These are phyloP conservation scores for Pulchroboletus neoregius DNA, from an alignment of 1,284 basidiomycete genomes.

Conservation along the genomic window DNA sequence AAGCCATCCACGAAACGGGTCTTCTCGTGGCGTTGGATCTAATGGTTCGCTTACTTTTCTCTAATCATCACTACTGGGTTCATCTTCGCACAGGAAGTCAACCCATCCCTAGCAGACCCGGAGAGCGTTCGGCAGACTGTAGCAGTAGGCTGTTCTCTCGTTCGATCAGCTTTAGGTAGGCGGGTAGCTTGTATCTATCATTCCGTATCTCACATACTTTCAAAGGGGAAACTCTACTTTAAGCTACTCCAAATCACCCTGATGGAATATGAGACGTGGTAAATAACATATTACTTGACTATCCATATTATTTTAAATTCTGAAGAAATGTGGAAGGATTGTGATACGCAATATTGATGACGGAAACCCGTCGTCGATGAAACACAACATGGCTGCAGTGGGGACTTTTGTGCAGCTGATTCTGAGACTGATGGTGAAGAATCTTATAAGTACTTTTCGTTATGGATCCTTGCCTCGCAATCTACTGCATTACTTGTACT, in stretches of 20 bases:
- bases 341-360: not conserved
- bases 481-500: too few relatives aligned
- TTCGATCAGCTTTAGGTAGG: constrained; percentile 85
- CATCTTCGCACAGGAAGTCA: constrained; percentile 74
- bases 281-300: constrained; percentile 1
- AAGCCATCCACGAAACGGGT: constrained; percentile 91
- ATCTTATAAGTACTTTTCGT: too few relatives aligned
- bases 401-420: too few relatives aligned
- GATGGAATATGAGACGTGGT: constrained; percentile 1
- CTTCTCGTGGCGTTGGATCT: constrained; percentile 88
- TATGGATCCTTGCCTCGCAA: too few relatives aligned
- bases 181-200: constrained; percentile 11
- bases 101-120: constrained; percentile 80
- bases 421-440: too few relatives aligned
- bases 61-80: not conserved
- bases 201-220: constrained; percentile 12
- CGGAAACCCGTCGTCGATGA: too few relatives aligned
- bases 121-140: constrained; percentile 84
- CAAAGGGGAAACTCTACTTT: constrained; percentile 31
- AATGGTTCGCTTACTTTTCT: constrained; percentile 56
- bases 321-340: not conserved
- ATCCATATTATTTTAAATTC: too few relatives aligned
- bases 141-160: constrained; percentile 89
- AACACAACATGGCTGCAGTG: not conserved
- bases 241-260: constrained; percentile 3